Evolutionary conservation across 371 early-diverging fungal species (phyloP), one percentile per base, ranked within the genome.

Genomic region (Saksenaea oblongispora): DNA sequence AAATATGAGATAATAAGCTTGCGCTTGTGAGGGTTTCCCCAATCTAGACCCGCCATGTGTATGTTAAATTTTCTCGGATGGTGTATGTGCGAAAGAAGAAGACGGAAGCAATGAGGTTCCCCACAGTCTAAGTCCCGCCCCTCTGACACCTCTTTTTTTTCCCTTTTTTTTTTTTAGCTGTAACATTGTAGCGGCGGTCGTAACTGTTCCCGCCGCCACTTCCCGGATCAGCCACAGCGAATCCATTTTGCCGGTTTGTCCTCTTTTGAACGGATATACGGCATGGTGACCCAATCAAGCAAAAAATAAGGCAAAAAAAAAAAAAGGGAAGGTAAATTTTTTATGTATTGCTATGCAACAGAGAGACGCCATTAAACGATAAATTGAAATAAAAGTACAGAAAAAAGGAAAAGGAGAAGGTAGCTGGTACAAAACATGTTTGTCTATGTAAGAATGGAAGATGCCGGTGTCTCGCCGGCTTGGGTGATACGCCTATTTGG

Each of bases 1-100:
- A 77, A 54, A 62, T 91, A 92, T 4, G 87, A 86, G 58, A 85
- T 56, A 2, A 78, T 39, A 47, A 89, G 72, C 8, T 75, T 69
- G 31, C 61, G 68, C 3, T 72, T 67, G 22, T 70, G 61, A 39
- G 76, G 74, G 22, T 67, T 61, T 58, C 66, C 61, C 57, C 65
- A 66, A n/a, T 70, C 63, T 31, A 37, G 27, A n/a, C 18, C 24
- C 24, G 53, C 18, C 51, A 61, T 47, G 51, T 17, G 53, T 27
- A 5, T 15, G 11, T 27, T 27, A 61, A 53, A n/a, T 8, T 61
- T 22, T 47, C 51, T 22, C 10, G 24, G 22, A 47, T 47, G 5
- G 22, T 10, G 51, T 4, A 31, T 22, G 24, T 18, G 51, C 7
- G 24, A 47, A 47, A 22, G 24, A 26, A 22, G 9, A 10, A 22